Percentiles rank a stretch among this genome's conserved stretches.
phyloP scores from a whole-genome alignment of 2,329 filamentous ascomycete species.

The Colletotrichum higginsianum region DNA sequence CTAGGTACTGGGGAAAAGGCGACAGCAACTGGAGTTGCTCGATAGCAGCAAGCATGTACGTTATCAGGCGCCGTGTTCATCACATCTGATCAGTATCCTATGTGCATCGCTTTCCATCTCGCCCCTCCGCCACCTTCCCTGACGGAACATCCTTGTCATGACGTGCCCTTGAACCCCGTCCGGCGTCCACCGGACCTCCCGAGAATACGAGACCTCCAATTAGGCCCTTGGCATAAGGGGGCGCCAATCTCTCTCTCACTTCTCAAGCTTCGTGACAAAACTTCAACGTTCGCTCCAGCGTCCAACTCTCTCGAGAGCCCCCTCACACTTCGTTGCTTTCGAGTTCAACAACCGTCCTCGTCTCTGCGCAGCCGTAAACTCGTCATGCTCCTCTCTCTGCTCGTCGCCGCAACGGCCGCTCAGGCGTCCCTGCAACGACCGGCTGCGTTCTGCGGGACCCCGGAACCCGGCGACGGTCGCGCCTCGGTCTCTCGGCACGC shows the following conservation, averaged over 20 bases:
- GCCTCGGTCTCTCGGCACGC: background rate
- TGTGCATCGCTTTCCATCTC: background rate
- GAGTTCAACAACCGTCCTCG: background rate
- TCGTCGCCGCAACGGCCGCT: background rate
- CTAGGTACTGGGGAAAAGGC: background rate
- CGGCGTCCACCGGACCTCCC: background rate
- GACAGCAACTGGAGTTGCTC: too few species aligned
- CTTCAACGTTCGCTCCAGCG: too few species aligned
- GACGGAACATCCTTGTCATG: background rate
- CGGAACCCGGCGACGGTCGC: background rate
- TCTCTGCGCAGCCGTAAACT: background rate
- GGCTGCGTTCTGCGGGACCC: constrained; percentile 1
- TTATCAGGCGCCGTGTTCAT: background rate
- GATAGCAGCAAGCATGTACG: too few species aligned
- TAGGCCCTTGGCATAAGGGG: background rate
- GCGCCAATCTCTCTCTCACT: too few species aligned
- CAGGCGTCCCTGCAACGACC: background rate
- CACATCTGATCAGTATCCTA: background rate
- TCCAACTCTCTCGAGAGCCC: background rate
- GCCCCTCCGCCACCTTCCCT: background rate
- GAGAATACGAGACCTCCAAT: background rate
- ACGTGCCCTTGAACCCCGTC: background rate
- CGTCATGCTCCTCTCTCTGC: background rate
- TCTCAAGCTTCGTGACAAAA: too few species aligned
- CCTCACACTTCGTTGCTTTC: background rate